Evolutionary conservation across 495 filamentous ascomycete species (phyloP), one percentile per base, ranked within the genome.

Genomic region (Recurvomyces mirabilis): DNA sequence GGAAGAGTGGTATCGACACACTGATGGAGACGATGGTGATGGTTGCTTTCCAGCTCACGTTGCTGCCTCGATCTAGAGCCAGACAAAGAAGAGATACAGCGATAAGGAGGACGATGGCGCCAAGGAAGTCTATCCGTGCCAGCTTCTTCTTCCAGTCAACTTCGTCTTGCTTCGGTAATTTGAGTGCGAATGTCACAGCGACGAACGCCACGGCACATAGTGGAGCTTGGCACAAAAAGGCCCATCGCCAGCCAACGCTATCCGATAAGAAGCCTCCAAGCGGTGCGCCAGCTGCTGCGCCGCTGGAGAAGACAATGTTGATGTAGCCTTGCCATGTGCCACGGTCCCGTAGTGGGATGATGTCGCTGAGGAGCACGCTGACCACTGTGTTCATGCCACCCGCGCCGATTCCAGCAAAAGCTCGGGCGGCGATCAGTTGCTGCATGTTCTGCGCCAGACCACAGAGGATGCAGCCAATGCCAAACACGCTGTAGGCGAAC

Each of bases 351-450:
- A 59, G 1, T 81, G 84, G 59, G 87, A 93, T 71, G 14, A 88
- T 69, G 58, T 94, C 87, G 39, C 75, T 82, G 46, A 93, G 61
- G 23, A 94, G 60, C 38, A 94, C 89, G 42, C 65, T 75, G 32
- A 82, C 82, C 38, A 91, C 75, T 4, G 81, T 81, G 3, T 79
- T 85, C 84, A 93, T 89, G 17, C 86, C 87, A 20, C 83, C 86
- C 17, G 84, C 87, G 10, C 85, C 86, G 47, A 88, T 76, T 4
- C 86, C 84, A 54, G 79, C 73, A 51, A 81, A 77, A n/a, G 74
- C 74, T 37, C 74, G 62, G 21, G 83, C 79, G 41, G 72, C 73
- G 57, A 87, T 82, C 18, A 93, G 61, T 52, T 87, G 64, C 32
- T 67, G 63, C 60, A 93, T 84, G 58, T 77, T 71, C 30, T 67